phyloP scores from a whole-genome alignment of 768 basidiomycete genomes.

The Phaeotremella skinneri region DNA sequence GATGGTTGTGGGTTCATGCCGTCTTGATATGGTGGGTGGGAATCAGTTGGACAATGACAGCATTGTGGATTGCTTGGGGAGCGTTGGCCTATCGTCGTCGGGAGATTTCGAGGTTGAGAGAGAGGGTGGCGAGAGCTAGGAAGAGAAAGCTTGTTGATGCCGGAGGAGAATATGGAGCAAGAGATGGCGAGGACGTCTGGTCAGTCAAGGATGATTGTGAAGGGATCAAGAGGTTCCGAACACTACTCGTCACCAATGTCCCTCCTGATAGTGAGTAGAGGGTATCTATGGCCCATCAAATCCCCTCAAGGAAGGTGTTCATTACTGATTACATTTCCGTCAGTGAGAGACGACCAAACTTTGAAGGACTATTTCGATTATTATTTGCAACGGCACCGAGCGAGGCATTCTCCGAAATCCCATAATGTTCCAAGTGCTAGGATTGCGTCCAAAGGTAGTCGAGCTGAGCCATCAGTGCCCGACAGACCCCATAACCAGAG shows the following conservation, averaged over 20 bases:
- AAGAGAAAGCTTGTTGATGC: slow-evolving; percentile 8
- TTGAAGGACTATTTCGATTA: slow-evolving; percentile 80
- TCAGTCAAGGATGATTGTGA: slow-evolving; percentile 26
- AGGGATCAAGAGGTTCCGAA: slow-evolving; percentile 56
- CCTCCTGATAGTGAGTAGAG: slow-evolving; percentile 55
- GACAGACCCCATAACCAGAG: background rate
- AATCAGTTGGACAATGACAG: slow-evolving; percentile 41
- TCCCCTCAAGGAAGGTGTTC: background rate
- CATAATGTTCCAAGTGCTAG: background rate
- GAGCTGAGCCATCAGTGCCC: background rate
- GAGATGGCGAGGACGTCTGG: slow-evolving; percentile 10
- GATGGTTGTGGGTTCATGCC: slow-evolving; percentile 50
- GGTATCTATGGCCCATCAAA: background rate
- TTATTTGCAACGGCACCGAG: slow-evolving; percentile 35
- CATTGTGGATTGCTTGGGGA: slow-evolving; percentile 50
- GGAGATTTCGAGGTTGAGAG: slow-evolving; percentile 21
- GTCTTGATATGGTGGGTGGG: slow-evolving; percentile 49
- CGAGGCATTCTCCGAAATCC: background rate
- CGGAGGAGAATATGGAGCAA: slow-evolving; percentile 17
- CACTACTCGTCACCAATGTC: slow-evolving; percentile 83
- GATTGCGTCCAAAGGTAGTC: background rate
- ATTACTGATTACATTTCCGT: slow-evolving; percentile 12
- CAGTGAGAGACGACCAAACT: slow-evolving; percentile 68
- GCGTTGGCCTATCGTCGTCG: slow-evolving; percentile 43
- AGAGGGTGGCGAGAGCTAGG: slow-evolving; percentile 7